These are phyloP conservation scores for Linderniella brevidens DNA, from an alignment of 257 asterid genomes.

Conservation along the genomic window DNA sequence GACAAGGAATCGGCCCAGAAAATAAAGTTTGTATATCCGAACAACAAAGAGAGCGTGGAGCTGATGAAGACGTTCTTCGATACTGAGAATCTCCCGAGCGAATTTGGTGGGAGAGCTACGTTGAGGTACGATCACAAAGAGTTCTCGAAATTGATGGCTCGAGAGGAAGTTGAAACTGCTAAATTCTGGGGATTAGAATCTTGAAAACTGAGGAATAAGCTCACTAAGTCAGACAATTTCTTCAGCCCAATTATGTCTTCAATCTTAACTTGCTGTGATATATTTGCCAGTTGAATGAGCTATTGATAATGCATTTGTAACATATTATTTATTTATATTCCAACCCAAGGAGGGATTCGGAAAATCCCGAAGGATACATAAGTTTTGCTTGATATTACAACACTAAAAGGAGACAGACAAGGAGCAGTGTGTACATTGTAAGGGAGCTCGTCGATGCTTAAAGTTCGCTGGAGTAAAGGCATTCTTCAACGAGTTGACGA, in stretches of 20 bases:
- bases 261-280: too few relatives aligned
- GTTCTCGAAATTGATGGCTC: conserved; percentile 59
- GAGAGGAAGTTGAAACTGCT: conserved; percentile 60
- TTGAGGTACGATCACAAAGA: conserved; percentile 61
- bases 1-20: conserved; percentile 46
- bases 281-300: too few relatives aligned
- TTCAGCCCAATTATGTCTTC: too few relatives aligned
- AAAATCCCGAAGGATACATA: too few relatives aligned
- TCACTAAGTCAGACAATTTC: too few relatives aligned
- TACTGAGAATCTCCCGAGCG: conserved; percentile 61
- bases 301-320: too few relatives aligned
- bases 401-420: too few relatives aligned
- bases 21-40: conserved; percentile 53
- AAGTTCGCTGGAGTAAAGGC: conserved; percentile 72
- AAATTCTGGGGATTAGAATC: conserved; percentile 32
- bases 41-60: conserved; percentile 50
- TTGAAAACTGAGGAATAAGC: not conserved
- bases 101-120: conserved; percentile 74
- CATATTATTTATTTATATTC: too few relatives aligned
- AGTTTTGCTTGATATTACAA: too few relatives aligned
- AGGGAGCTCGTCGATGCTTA: conserved; percentile 12
- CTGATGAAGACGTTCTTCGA: conserved; percentile 54
- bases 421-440: too few relatives aligned
- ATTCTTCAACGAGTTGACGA: conserved; percentile 87
- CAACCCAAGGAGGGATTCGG: too few relatives aligned